A percentile compares a stretch with the other conserved stretches of the same genome.
phyloP scores from a whole-genome alignment of 1,284 basidiomycete genomes.

The Melampsora allii-populina region DNA sequence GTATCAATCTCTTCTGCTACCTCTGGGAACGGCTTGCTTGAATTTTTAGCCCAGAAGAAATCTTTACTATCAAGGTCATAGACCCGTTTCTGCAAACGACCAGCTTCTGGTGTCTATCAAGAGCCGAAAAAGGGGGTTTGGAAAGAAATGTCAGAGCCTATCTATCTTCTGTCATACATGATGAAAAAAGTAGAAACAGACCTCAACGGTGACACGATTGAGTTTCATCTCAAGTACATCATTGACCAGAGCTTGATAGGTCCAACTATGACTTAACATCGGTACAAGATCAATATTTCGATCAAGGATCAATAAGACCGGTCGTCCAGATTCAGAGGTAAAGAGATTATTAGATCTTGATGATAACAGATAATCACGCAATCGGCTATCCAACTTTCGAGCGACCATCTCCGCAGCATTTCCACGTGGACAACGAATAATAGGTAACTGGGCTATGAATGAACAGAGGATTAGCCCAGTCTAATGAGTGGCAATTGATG shows the following conservation, averaged over 20 bases:
- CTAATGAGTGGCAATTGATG: not conserved
- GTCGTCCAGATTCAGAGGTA: slow-evolving; percentile 14
- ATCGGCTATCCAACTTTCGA: slow-evolving; percentile 86
- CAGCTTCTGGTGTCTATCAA: slow-evolving; percentile 58
- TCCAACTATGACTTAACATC: slow-evolving; percentile 97
- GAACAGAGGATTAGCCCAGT: not conserved
- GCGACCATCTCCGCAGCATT: slow-evolving; percentile 99
- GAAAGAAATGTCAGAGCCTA: slow-evolving; percentile 1
- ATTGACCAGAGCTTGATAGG: slow-evolving; percentile 96
- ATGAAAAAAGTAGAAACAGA: slow-evolving; percentile 47
- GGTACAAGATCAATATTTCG: slow-evolving; percentile 93
- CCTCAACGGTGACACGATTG: slow-evolving; percentile 81
- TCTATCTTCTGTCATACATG: not conserved
- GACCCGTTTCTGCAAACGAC: slow-evolving; percentile 70
- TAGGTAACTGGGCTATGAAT: slow-evolving; percentile 76
- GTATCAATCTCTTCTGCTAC: slow-evolving; percentile 96
- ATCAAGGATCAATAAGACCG: slow-evolving; percentile 89
- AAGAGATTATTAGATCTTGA: slow-evolving; percentile 59
- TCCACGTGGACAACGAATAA: slow-evolving; percentile 89
- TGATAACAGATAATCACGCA: slow-evolving; percentile 84
- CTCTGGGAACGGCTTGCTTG: slow-evolving; percentile 93
- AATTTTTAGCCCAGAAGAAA: slow-evolving; percentile 98
- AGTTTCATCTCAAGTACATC: slow-evolving; percentile 97
- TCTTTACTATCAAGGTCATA: slow-evolving; percentile 98
- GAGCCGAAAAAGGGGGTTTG: not conserved